Base-by-base conservation (phyloP, 140 eudicot species). In the Senecio squalidus region DNA sequence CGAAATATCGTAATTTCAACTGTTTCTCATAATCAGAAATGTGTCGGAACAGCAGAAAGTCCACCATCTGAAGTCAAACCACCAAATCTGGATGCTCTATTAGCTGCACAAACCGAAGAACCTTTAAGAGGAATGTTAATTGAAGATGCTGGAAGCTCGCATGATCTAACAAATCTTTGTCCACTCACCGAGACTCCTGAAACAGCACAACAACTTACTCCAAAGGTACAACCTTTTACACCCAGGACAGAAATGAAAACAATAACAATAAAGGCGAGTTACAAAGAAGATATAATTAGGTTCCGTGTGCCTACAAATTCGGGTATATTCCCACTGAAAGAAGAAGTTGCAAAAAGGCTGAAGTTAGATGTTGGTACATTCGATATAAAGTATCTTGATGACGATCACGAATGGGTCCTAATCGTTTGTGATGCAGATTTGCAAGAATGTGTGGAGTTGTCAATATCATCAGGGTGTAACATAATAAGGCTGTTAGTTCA, bases 101-200 rank as follows among this genome's bases (percentile, higher is more conserved):
- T 71, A 22, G 29, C 81, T 17, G 54, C 74, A 61, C 83, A 76
- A 72, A 67, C 78, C 8, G 67, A 85, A 61, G 87, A 78, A 57
- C 81, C 86, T 14, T 79, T 78, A 21, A 69, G 91, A 33, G 91
- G 77, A 62, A 76, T 83, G 84, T 75, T 81, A 16, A 46, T 83
- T 4, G 98, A 86, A 71, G 98, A 86, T 71, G 96, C 94, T 11
- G 96, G 94, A 69, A 91, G 98, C 72, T 91, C 96, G 30, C 95
- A 91, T 40, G 92, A 87, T 80, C 56, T 92, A 29, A 64, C 69
- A 33, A 82, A 87, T 51, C 78, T 92, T 29, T 86, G 98, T 40
- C 77, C 85, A n/a, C 34, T 55, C 14, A 73, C 80, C 0, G 91
- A 84, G 62, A 55, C 66, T 17, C 53, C 71, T 49, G 91, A 91